Evolutionary conservation across 2,329 filamentous ascomycete genomes (phyloP).

Genomic region (Aspergillus sp.): DNA sequence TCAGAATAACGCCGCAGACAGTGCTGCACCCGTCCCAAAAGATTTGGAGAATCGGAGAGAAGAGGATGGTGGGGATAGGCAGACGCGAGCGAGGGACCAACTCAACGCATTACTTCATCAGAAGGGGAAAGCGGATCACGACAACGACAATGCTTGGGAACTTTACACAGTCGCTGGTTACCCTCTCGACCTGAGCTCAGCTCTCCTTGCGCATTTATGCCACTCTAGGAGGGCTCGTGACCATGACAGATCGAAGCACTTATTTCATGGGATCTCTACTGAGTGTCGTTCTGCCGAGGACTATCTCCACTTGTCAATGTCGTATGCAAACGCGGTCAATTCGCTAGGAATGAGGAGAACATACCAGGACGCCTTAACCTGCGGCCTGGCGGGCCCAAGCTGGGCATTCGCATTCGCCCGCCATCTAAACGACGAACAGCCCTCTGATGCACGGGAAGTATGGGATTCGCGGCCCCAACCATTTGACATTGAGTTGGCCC

Average conservation of each 20-base stretch:
- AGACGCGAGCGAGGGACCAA: constrained; percentile 9
- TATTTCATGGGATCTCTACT: constrained; percentile 37
- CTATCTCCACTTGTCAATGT: constrained; percentile 37
- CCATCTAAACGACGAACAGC: constrained; percentile 22
- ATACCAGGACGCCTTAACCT: constrained; percentile 31
- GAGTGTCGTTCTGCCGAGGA: constrained; percentile 31
- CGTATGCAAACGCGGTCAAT: constrained; percentile 33
- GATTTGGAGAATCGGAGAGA: constrained; percentile 3
- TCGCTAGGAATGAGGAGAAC: constrained; percentile 31
- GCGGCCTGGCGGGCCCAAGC: constrained; percentile 15
- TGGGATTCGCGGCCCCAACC: constrained; percentile 18
- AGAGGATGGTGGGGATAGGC: constrained; percentile 3
- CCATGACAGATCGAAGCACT: constrained; percentile 32
- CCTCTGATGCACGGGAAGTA: constrained; percentile 21
- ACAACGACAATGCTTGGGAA: constrained; percentile 36
- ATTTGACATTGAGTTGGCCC: constrained; percentile 6
- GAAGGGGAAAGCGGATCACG: constrained; percentile 14
- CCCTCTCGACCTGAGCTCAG: constrained; percentile 16
- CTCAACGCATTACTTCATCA: constrained; percentile 12
- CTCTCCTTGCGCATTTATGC: constrained; percentile 31
- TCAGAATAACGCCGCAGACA: constrained; percentile 3
- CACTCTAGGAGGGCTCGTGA: constrained; percentile 30
- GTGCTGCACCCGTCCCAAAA: too few relatives aligned
- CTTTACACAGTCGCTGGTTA: constrained; percentile 26
- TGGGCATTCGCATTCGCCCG: constrained; percentile 24